Base-by-base conservation (phyloP, 129 eudicot genomes). In the Ambrosia artemisiifolia region DNA sequence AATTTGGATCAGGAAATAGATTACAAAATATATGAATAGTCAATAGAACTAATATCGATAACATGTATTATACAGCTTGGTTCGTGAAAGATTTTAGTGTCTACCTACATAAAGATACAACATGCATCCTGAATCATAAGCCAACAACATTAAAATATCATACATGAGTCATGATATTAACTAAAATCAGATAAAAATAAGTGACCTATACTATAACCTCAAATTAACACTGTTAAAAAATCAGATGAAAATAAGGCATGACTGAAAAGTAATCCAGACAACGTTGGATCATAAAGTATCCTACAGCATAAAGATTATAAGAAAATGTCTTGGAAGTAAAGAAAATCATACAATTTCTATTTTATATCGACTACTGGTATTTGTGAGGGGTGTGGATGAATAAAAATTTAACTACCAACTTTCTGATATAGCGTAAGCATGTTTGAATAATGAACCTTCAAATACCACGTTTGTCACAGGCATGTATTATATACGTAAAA, bases 401-500 rank as follows among this genome's bases (percentile, higher is more conserved):
- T 56, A 56, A 3, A 56, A 56, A 56, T 56, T n/a, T 56, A 34
- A 56, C 24, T 56, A 24, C 35, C 63, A 56, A 56, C 28, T 24
- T 56, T 24, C 53, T 11, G 34, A 56, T 19, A 35, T 10, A 56
- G 28, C 63, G 11, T 56, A 48, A 48, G 17, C 53, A 24, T 24
- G 28, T 24, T 24, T 24, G 28, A 24, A 24, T n/a, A 24, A 24
- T 24, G 59, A 33, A 35, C 38, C 51, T 63, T 73, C 38, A 19
- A 38, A 73, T 32, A 48, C 50, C 49, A 62, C 34, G 63, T 63
- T 74, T 49, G 36, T 73, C 40, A 49, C 55, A 38, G 13, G n/a
- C 51, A 64, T 19, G 63, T 49, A 63, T 47, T 7, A 35, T 61
- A 73, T 19, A 48, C 17, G 40, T 63, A 34, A 8, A 62, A 4